These are phyloP conservation scores for Penicillium herquei DNA, from an alignment of 495 filamentous ascomycete species.

Conservation along the genomic window DNA sequence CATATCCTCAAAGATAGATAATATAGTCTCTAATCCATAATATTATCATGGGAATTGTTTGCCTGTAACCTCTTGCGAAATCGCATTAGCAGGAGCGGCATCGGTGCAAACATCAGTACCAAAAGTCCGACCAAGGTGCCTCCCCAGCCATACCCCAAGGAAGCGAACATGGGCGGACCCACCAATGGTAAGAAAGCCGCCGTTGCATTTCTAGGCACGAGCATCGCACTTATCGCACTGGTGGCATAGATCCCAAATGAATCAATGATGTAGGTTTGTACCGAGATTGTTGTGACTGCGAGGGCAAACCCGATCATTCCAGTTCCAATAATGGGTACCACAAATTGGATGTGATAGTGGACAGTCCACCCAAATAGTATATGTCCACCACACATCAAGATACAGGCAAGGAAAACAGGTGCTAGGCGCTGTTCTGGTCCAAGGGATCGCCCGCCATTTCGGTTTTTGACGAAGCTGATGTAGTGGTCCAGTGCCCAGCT, in stretches of 20 bases:
- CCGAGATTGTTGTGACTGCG: slow-evolving; percentile 3
- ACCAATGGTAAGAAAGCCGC: slow-evolving; percentile 8
- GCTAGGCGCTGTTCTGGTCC: not conserved
- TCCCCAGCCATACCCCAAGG: slow-evolving; percentile 7
- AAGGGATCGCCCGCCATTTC: not conserved
- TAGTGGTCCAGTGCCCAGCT: not conserved
- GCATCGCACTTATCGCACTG: slow-evolving; percentile 5
- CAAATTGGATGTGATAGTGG: slow-evolving; percentile 7
- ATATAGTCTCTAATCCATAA: not conserved
- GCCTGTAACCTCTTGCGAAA: slow-evolving; percentile 8
- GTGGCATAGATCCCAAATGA: slow-evolving; percentile 7
- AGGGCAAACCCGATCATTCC: slow-evolving; percentile 5
- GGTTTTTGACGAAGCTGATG: not conserved
- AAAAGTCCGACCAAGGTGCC: slow-evolving; percentile 5
- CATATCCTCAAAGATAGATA: too few species aligned
- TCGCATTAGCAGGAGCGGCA: slow-evolving; percentile 5
- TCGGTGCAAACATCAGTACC: slow-evolving; percentile 4
- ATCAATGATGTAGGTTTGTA: slow-evolving; percentile 7
- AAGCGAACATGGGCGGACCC: slow-evolving; percentile 3
- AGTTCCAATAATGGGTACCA: slow-evolving; percentile 8
- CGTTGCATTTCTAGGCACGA: slow-evolving; percentile 3
- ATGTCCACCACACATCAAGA: slow-evolving; percentile 1
- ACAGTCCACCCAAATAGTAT: slow-evolving; percentile 10
- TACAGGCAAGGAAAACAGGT: not conserved
- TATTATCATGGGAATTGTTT: not conserved